phyloP scores from a whole-genome alignment of 345 rosid species.

The Corchorus olitorius region DNA sequence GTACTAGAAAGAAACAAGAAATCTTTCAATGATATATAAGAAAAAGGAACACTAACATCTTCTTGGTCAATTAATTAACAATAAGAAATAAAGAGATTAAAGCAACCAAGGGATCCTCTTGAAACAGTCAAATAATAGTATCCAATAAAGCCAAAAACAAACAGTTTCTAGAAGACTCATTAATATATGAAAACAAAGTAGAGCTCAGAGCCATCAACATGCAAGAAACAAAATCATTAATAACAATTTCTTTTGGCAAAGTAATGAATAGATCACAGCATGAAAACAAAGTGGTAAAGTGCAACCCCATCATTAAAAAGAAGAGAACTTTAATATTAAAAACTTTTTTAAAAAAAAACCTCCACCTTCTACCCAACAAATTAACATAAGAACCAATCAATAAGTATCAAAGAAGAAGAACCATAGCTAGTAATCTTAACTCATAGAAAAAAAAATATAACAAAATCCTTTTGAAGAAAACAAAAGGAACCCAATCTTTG shows the following conservation, averaged over 20 bases:
- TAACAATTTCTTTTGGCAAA: constrained; percentile 17
- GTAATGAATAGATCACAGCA: constrained; percentile 24
- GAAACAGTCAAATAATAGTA: constrained; percentile 8
- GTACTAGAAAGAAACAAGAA: background rate
- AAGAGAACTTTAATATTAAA: background rate
- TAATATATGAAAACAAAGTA: constrained; percentile 4
- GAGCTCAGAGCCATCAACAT: constrained; percentile 23
- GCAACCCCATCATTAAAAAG: background rate
- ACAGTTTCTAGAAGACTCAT: constrained; percentile 12
- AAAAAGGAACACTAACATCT: background rate
- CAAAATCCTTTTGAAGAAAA: background rate
- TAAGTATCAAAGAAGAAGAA: background rate
- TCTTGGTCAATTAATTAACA: background rate
- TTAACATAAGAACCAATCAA: background rate
- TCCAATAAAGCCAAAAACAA: constrained; percentile 16
- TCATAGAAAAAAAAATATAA: background rate
- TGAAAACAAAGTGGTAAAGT: background rate
- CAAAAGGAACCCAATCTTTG: background rate
- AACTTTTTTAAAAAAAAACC: background rate
- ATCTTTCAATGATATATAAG: background rate
- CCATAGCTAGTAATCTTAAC: background rate
- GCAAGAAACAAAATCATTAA: constrained; percentile 37
- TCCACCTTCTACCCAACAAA: background rate
- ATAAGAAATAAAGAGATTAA: background rate
- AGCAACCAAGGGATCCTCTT: constrained; percentile 13